phyloP scores from a whole-genome alignment of 495 filamentous ascomycete species.

The Penicillium cataractarum region DNA sequence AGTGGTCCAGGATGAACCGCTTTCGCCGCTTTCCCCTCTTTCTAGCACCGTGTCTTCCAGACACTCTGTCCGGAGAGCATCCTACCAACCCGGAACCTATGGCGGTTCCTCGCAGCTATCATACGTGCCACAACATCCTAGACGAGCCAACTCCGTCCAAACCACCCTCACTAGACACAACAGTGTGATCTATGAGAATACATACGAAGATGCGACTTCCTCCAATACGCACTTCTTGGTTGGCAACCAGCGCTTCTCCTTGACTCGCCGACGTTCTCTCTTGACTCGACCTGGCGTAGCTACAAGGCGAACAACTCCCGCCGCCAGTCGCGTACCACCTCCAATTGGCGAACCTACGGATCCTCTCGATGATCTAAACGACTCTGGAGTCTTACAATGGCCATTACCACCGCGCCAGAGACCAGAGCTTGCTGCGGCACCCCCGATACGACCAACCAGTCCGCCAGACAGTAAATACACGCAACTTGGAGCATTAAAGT shows the following conservation, averaged over 20 bases:
- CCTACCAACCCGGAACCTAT: constrained; percentile 31
- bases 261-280: constrained; percentile 52
- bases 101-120: constrained; percentile 20
- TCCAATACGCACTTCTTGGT: constrained; percentile 45
- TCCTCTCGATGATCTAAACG: constrained; percentile 13
- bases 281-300: constrained; percentile 53
- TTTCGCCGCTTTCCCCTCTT: constrained; percentile 6
- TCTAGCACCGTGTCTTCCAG: constrained; percentile 23
- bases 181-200: constrained; percentile 31
- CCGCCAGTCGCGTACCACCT: constrained; percentile 28
- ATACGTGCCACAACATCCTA: constrained; percentile 24
- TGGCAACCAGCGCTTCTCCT: constrained; percentile 43
- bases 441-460: constrained; percentile 37
- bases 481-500: constrained; percentile 52
- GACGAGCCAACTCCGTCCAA: constrained; percentile 39
- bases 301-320: constrained; percentile 43
- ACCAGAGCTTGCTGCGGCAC: neutral
- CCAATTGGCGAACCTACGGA: constrained; percentile 30
- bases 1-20: constrained; percentile 7
- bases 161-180: constrained; percentile 30
- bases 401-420: constrained; percentile 23
- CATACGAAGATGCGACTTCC: constrained; percentile 34
- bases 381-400: constrained; percentile 23
- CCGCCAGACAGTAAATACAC: constrained; percentile 50
- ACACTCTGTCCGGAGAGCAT: constrained; percentile 21